phyloP scores from a whole-genome alignment of 177 flowering plant species.

The Vitis hybrid region DNA sequence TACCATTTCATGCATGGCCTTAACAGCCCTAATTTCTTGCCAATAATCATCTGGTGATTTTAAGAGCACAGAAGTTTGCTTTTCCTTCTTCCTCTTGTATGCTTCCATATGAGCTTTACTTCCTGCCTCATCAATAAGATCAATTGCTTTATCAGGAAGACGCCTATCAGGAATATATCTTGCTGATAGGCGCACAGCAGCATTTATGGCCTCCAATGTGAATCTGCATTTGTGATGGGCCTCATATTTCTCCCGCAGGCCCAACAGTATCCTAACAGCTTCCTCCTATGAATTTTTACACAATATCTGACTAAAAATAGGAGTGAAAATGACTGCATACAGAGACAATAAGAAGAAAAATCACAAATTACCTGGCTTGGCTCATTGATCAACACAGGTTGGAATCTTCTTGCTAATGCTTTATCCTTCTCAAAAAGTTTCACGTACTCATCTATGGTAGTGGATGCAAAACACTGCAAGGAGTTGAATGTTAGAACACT shows the following conservation, averaged over 20 bases:
- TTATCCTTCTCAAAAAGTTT: constrained; percentile 77
- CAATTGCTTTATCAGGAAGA: constrained; percentile 95
- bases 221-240: constrained; percentile 72
- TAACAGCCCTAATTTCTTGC: constrained; percentile 80
- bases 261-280: constrained; percentile 67
- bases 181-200: constrained; percentile 70
- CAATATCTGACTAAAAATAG: constrained; percentile 3
- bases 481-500: constrained; percentile 11
- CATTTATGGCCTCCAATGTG: constrained; percentile 72
- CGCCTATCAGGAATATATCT: constrained; percentile 78
- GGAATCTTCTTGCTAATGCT: constrained; percentile 83
- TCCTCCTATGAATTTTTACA: constrained; percentile 48
- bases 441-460: constrained; percentile 69
- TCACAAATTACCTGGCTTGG: constrained; percentile 66
- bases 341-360: neutral
- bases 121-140: constrained; percentile 94
- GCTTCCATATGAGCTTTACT: constrained; percentile 79
- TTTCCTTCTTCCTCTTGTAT: constrained; percentile 57
- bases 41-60: constrained; percentile 76
- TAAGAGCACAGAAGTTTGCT: constrained; percentile 51
- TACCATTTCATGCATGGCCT: constrained; percentile 84
- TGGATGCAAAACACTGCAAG: constrained; percentile 84
- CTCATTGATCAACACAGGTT: constrained; percentile 72
- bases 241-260: constrained; percentile 77
- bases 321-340: neutral